phyloP scores from a whole-genome alignment of 768 basidiomycete species.

The Trametes meyenii region DNA sequence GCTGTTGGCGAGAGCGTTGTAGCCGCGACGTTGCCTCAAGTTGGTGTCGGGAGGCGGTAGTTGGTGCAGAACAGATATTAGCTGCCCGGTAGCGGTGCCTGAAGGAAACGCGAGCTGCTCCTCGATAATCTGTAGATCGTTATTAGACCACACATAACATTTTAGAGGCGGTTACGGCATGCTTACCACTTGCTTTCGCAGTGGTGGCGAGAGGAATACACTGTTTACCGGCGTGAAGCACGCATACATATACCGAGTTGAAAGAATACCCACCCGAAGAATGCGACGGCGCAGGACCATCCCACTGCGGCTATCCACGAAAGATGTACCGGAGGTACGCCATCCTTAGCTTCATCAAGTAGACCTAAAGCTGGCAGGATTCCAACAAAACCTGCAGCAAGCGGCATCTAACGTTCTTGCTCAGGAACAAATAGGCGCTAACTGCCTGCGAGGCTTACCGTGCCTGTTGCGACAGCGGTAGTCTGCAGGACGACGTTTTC shows the following conservation, averaged over 20 bases:
- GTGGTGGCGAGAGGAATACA: conserved; percentile 94
- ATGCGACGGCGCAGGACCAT: conserved; percentile 92
- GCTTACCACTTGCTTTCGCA: conserved; percentile 90
- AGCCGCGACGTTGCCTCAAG: conserved; percentile 59
- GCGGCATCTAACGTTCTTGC: conserved; percentile 59
- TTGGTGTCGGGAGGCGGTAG: conserved; percentile 66
- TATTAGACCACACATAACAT: not conserved
- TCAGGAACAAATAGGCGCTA: not conserved
- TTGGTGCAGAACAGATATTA: conserved; percentile 88
- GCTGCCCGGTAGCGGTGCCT: conserved; percentile 93
- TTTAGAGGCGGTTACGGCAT: not conserved
- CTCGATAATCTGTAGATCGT: conserved; percentile 73
- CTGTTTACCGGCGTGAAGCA: conserved; percentile 40
- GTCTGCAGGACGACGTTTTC: conserved; percentile 95
- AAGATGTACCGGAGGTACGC: conserved; percentile 71
- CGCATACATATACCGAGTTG: not conserved
- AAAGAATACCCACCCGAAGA: conserved; percentile 69
- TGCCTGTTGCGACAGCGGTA: conserved; percentile 92
- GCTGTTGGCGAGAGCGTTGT: conserved; percentile 45
- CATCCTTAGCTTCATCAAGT: conserved; percentile 75
- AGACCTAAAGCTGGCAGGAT: conserved; percentile 89
- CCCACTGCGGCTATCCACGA: conserved; percentile 72
- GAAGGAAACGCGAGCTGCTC: conserved; percentile 94
- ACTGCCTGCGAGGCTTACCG: conserved; percentile 33
- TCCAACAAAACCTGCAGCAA: conserved; percentile 88